A percentile compares a stretch with the other conserved stretches of the same genome.
These are phyloP conservation scores for Phytophthora sansomeana DNA, from an alignment of 352 stramenopile species.

Conservation along the genomic window DNA sequence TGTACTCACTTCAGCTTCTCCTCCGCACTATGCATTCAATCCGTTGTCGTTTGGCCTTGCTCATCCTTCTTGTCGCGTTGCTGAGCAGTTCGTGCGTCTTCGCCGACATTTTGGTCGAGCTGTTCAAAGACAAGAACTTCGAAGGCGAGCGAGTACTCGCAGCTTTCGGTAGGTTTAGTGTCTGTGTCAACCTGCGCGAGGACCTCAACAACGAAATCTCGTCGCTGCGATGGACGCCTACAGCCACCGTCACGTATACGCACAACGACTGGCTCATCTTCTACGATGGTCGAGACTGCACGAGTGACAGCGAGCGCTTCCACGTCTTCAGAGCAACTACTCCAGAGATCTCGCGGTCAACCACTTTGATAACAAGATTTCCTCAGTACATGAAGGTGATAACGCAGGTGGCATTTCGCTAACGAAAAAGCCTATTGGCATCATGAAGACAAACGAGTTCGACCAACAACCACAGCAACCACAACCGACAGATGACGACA, in stretches of 20 bases:
- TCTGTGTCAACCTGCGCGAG: neutral
- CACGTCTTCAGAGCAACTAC: constrained; percentile 1
- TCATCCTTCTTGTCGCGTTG: neutral
- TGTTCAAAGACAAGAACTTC: constrained; percentile 10
- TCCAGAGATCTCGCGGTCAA: neutral
- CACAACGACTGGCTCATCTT: constrained; percentile 1
- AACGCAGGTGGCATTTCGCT: neutral
- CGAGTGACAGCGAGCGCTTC: neutral
- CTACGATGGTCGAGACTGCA: neutral
- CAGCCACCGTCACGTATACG: neutral
- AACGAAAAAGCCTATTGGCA: neutral
- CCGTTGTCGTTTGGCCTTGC: neutral
- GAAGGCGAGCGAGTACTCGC: neutral
- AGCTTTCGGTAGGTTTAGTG: neutral
- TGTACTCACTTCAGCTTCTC: neutral
- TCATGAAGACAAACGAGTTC: too few species aligned
- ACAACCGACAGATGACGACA: neutral
- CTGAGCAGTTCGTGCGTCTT: neutral
- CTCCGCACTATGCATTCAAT: neutral
- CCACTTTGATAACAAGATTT: constrained; percentile 5
- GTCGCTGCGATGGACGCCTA: neutral
- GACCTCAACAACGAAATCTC: neutral
- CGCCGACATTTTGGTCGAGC: constrained; percentile 2
- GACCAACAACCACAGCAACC: neutral
- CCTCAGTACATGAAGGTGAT: neutral